A percentile compares a stretch with the other conserved stretches of the same genome.
Evolutionary conservation across 768 basidiomycete genomes (phyloP).

Genomic region (Gloeophyllum trabeum): DNA sequence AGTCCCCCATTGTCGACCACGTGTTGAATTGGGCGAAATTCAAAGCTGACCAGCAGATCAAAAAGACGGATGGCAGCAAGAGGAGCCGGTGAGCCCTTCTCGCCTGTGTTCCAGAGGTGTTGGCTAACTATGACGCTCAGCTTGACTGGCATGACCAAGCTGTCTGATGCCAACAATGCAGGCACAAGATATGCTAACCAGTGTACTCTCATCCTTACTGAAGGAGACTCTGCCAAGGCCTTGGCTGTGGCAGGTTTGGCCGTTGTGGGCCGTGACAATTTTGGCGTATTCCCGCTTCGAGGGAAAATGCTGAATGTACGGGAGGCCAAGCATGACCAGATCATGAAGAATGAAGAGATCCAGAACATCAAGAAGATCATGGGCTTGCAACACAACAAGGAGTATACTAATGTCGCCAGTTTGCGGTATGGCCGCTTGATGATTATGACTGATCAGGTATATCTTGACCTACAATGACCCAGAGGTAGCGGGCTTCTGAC

Average conservation of each 20-base stretch:
- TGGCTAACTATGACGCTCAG: constrained; percentile 24
- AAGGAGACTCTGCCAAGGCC: constrained; percentile 98
- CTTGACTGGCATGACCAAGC: constrained; percentile 82
- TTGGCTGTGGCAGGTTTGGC: constrained; percentile 90
- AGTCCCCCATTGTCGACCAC: constrained; percentile 84
- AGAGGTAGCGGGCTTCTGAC: no score
- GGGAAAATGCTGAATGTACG: constrained; percentile 97
- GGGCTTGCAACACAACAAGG: constrained; percentile 90
- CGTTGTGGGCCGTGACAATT: constrained; percentile 93
- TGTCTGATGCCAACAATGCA: constrained; percentile 96
- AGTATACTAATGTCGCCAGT: constrained; percentile 55
- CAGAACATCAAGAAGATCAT: constrained; percentile 97
- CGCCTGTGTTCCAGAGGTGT: not conserved
- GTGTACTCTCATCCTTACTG: constrained; percentile 94
- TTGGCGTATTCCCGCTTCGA: constrained; percentile 94
- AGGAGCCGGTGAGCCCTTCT: constrained; percentile 53
- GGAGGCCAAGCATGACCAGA: constrained; percentile 91
- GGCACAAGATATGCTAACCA: constrained; percentile 70
- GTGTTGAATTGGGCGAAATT: constrained; percentile 94
- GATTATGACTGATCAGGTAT: constrained; percentile 99
- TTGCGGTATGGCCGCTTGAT: constrained; percentile 91
- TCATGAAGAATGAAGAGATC: constrained; percentile 97
- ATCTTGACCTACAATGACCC: constrained; percentile 16
- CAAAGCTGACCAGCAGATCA: constrained; percentile 92
- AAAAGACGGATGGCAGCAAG: constrained; percentile 91